Conservation (phyloP, 306 rosid species). For the Malus orientalis region DNA sequence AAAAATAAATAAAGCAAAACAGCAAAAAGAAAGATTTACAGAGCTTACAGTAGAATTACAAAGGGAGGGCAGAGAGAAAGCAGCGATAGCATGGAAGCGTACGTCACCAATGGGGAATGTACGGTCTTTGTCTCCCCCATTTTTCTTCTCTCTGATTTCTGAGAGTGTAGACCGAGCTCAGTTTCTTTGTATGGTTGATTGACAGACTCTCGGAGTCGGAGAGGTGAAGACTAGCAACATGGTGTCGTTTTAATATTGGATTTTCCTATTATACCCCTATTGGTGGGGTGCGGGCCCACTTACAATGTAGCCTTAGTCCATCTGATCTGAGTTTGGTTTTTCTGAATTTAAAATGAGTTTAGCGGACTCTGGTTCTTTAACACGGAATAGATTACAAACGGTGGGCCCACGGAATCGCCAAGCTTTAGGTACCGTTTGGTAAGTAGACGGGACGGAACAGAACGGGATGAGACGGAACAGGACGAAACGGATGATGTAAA, state of each 20-base stretch:
- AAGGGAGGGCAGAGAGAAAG: constrained; percentile 87
- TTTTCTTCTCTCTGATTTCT: neutral
- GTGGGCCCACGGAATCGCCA: no score
- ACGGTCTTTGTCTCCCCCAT: constrained; percentile 61
- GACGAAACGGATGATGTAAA: no score
- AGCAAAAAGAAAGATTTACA: neutral
- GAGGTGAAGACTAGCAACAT: neutral
- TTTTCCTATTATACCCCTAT: no score
- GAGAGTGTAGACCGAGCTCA: neutral
- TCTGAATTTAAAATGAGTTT: no score
- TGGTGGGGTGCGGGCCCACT: no score
- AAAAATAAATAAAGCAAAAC: neutral
- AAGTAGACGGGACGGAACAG: no score
- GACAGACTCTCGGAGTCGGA: neutral
- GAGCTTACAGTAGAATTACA: constrained; percentile 63
- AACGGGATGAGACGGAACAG: no score
- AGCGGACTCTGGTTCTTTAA: no score
- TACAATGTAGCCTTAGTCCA: no score
- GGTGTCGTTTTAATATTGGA: neutral
- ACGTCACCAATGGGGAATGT: constrained; percentile 76
- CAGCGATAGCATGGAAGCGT: constrained; percentile 66
- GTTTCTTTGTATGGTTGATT: neutral
- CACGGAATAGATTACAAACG: no score
- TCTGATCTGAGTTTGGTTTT: no score
- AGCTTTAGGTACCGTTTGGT: no score